Percentiles rank a stretch among this genome's conserved stretches.
Conservation (phyloP, 1,284 basidiomycete genomes). For the Taiwanofungus camphoratus region DNA sequence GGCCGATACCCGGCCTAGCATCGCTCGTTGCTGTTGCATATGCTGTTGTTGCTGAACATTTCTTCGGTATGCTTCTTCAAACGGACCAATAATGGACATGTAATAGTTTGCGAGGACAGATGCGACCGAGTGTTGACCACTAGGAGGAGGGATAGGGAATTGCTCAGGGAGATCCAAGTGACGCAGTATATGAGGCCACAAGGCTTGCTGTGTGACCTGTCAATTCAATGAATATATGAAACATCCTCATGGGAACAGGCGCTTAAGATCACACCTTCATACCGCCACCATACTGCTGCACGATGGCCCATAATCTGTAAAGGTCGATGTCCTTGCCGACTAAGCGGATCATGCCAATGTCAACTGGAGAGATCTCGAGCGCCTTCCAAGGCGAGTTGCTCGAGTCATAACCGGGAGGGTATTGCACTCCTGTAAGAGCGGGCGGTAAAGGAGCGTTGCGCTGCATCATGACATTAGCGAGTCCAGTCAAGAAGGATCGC, state of each 20-base stretch:
- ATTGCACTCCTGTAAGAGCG: slow-evolving; percentile 50
- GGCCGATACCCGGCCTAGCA: slow-evolving; percentile 23
- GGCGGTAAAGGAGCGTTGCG: slow-evolving; percentile 60
- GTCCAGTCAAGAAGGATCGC: slow-evolving; percentile 49
- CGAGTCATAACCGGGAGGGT: slow-evolving; percentile 53
- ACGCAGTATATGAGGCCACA: slow-evolving; percentile 46
- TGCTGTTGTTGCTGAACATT: slow-evolving; percentile 51
- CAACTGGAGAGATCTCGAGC: slow-evolving; percentile 49
- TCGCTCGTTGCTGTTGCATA: slow-evolving; percentile 27
- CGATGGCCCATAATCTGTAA: slow-evolving; percentile 61
- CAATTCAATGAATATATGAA: slow-evolving; percentile 5
- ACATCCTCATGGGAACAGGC: slow-evolving; percentile 1
- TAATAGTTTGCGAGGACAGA: slow-evolving; percentile 52
- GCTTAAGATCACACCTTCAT: slow-evolving; percentile 50
- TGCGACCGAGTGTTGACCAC: slow-evolving; percentile 41
- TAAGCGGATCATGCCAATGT: slow-evolving; percentile 57
- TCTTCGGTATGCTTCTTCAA: slow-evolving; percentile 63
- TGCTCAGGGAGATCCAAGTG: slow-evolving; percentile 64
- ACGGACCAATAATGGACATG: slow-evolving; percentile 52
- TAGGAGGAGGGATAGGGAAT: slow-evolving; percentile 37
- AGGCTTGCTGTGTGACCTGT: slow-evolving; percentile 36
- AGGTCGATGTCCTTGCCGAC: slow-evolving; percentile 77
- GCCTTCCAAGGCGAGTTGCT: slow-evolving; percentile 53
- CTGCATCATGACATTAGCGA: slow-evolving; percentile 51
- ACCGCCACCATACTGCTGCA: slow-evolving; percentile 51